Evolutionary conservation across 2,329 filamentous ascomycete species (phyloP).

Genomic region (Aspergillus sp.): DNA sequence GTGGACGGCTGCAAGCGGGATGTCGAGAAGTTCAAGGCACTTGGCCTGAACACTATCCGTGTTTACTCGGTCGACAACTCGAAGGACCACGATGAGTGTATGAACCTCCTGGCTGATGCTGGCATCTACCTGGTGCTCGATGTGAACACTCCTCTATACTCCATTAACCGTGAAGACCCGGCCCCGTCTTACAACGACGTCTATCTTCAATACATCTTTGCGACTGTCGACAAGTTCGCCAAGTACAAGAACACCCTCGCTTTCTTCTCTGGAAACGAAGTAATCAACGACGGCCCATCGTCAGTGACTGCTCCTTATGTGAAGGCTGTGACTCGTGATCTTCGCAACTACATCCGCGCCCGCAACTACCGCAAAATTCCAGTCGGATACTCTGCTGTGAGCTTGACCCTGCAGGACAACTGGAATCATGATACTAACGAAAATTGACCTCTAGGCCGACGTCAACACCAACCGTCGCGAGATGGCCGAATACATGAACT

Average conservation of each 20-base stretch:
- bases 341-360: constrained; percentile 69
- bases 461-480: constrained; percentile 83
- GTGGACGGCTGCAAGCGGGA: constrained; percentile 73
- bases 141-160: constrained; percentile 89
- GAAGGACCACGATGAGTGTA: constrained; percentile 79
- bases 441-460: constrained; percentile 61
- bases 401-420: constrained; percentile 8
- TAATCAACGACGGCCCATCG: constrained; percentile 71
- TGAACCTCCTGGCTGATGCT: constrained; percentile 77
- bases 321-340: constrained; percentile 78
- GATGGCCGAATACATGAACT: constrained; percentile 93
- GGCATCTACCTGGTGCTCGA: constrained; percentile 92
- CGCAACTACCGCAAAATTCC: constrained; percentile 68
- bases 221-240: constrained; percentile 82
- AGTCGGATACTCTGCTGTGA: constrained; percentile 70
- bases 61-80: constrained; percentile 94
- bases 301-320: constrained; percentile 72
- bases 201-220: constrained; percentile 85
- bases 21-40: constrained; percentile 77
- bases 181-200: constrained; percentile 79
- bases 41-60: constrained; percentile 89
- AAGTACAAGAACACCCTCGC: constrained; percentile 85
- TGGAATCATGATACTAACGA: not conserved
- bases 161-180: constrained; percentile 78
- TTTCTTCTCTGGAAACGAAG: constrained; percentile 83